Evolutionary conservation across 371 early-diverging fungal species (phyloP).

Genomic region (Mortierella sp.): DNA sequence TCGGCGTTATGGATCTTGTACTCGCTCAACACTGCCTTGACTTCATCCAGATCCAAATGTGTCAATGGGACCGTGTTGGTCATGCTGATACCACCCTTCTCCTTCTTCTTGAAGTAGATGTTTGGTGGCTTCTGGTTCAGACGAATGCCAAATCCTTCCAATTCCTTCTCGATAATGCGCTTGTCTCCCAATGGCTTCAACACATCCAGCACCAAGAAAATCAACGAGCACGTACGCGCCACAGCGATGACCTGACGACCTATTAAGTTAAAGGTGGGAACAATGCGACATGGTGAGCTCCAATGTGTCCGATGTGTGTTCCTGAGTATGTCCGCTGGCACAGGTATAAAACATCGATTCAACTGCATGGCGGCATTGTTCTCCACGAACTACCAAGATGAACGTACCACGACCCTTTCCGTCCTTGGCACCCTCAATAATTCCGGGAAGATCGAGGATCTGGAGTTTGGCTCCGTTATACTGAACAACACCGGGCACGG

Average conservation of each 20-base stretch:
- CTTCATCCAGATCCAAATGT: slow-evolving; percentile 86
- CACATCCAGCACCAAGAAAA: slow-evolving; percentile 97
- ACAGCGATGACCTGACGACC: slow-evolving; percentile 88
- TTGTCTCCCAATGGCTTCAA: slow-evolving; percentile 96
- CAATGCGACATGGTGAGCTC: background rate
- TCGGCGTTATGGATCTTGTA: slow-evolving; percentile 97
- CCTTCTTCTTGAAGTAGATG: slow-evolving; percentile 95
- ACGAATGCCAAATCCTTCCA: slow-evolving; percentile 99
- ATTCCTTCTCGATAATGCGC: slow-evolving; percentile 96
- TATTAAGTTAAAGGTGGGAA: background rate
- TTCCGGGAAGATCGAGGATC: slow-evolving; percentile 89
- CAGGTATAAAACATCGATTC: background rate
- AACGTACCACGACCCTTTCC: slow-evolving; percentile 98
- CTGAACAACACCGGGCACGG: slow-evolving; percentile 96
- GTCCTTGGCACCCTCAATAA: slow-evolving; percentile 99
- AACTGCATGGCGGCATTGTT: background rate
- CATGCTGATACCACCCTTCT: slow-evolving; percentile 95
- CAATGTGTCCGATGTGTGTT: background rate
- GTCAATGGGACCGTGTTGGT: slow-evolving; percentile 91
- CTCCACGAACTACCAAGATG: background rate
- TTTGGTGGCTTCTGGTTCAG: slow-evolving; percentile 98
- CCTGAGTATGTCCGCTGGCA: background rate
- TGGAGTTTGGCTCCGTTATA: slow-evolving; percentile 99
- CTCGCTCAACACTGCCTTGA: slow-evolving; percentile 92
- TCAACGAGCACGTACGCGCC: slow-evolving; percentile 95